Conservation (phyloP, 1,139 yeast species). For the Debaryomyces psychrophilus region DNA sequence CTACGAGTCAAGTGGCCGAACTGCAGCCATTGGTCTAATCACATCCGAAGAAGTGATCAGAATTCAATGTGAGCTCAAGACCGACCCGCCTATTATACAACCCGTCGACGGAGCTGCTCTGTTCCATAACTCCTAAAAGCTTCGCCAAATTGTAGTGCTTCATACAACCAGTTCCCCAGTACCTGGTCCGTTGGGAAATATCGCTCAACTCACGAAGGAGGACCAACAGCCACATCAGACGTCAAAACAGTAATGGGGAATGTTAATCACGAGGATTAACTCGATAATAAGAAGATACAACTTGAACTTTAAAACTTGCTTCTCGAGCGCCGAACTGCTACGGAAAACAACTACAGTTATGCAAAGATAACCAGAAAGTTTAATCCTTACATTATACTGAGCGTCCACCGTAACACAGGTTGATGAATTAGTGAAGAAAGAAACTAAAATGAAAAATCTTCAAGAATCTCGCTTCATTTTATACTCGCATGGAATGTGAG, state of each 20-base stretch:
- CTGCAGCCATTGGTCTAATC: slow-evolving; percentile 41
- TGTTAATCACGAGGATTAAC: slow-evolving; percentile 24
- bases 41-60: slow-evolving; percentile 12
- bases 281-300: slow-evolving; percentile 19
- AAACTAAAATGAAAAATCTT: slow-evolving; percentile 16
- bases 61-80: slow-evolving; percentile 63
- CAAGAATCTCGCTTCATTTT: slow-evolving; percentile 8
- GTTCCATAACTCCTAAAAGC: slow-evolving; percentile 50
- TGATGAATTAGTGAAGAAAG: slow-evolving; percentile 32
- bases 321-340: slow-evolving; percentile 75
- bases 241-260: slow-evolving; percentile 30
- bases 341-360: slow-evolving; percentile 42
- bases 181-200: slow-evolving; percentile 23
- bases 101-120: slow-evolving; percentile 91
- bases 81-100: slow-evolving; percentile 63
- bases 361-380: slow-evolving; percentile 35
- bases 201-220: slow-evolving; percentile 63
- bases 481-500: slow-evolving; percentile 10
- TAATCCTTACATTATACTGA: slow-evolving; percentile 33
- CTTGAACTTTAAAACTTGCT: slow-evolving; percentile 46
- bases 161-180: slow-evolving; percentile 23
- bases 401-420: slow-evolving; percentile 55
- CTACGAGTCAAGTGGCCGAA: slow-evolving; percentile 58
- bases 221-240: slow-evolving; percentile 41
- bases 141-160: slow-evolving; percentile 14